Evolutionary conservation across 2,329 filamentous ascomycete species (phyloP), one percentile per base, ranked within the genome.

Genomic region (Parafenestella ontariensis): DNA sequence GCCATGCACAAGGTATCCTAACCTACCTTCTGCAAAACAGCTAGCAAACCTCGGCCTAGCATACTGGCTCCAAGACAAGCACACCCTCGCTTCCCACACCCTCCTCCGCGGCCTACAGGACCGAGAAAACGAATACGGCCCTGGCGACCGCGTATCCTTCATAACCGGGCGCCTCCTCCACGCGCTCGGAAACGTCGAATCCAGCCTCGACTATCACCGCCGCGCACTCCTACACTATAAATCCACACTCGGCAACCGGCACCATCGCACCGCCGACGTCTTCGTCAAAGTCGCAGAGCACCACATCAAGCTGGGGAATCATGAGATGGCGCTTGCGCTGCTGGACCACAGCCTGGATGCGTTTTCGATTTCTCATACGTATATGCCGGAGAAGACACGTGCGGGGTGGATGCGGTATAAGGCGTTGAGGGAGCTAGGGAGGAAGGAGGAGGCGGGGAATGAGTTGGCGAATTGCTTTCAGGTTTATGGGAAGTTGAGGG

Each of bases 221-320:
- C 20, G 39, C 18, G 9, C 23, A 7, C 37, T 49, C n/a, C 6
- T 29, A 10, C 51, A 54, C 9, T 46, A 49, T 26, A 37, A 45
- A 17, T 9, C 31, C 10, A 55, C 52, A 5, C 20, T 55, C 3
- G 52, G 52, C n/a, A 46, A 41, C 15, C 15, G 34, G 13, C 33
- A 55, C 24, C 47, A 46, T 29, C 33, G 47, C 8, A 55, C 52
- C 9, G 52, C 52, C 6, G 47, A 55, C 26, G 17, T 33, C 3
- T 46, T 36, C 20, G 15, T 13, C 20, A 51, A 47, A 39, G 10
- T 55, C 9, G 47, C 41, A 1, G 41, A 55, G 23, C 52, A 55
- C n/a, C n/a, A n/a, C n/a, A n/a, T n/a, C n/a, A n/a, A n/a, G n/a
- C n/a, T n/a, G n/a, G n/a, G n/a, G n/a, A n/a, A n/a, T n/a, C n/a